Evolutionary conservation across 257 asterid species (phyloP).

Genomic region (Gynochthodes officinalis): DNA sequence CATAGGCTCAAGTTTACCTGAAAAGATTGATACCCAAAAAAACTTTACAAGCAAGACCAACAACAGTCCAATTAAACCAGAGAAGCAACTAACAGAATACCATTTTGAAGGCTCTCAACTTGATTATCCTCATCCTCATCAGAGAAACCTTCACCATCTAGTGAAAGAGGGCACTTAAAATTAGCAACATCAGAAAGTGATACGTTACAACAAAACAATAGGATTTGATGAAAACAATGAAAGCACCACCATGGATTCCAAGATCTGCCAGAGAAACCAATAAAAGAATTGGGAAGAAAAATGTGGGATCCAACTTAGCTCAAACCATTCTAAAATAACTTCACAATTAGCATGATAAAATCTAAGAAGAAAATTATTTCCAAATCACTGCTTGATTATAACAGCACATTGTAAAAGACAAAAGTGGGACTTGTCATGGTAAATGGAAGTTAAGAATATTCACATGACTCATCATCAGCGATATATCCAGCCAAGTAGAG

Average conservation of each 20-base stretch:
- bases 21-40: background rate
- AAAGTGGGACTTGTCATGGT: background rate
- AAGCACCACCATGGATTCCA: background rate
- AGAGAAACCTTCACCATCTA: background rate
- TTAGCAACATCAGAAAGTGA: background rate
- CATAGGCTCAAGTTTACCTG: slow-evolving; percentile 6
- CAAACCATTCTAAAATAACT: background rate
- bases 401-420: background rate
- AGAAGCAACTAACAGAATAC: background rate
- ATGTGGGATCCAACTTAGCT: background rate
- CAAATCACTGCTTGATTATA: background rate
- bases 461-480: slow-evolving; percentile 31
- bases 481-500: slow-evolving; percentile 53
- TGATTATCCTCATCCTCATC: background rate
- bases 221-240: background rate
- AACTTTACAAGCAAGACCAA: background rate
- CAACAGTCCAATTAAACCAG: background rate
- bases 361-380: background rate
- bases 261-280: background rate
- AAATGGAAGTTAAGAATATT: background rate
- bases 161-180: background rate
- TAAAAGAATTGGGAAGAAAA: background rate
- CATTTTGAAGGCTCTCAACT: slow-evolving; percentile 2
- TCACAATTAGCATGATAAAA: background rate
- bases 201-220: background rate